These are phyloP conservation scores for Mrakia blollopis DNA, from an alignment of 768 basidiomycete species.

Conservation along the genomic window DNA sequence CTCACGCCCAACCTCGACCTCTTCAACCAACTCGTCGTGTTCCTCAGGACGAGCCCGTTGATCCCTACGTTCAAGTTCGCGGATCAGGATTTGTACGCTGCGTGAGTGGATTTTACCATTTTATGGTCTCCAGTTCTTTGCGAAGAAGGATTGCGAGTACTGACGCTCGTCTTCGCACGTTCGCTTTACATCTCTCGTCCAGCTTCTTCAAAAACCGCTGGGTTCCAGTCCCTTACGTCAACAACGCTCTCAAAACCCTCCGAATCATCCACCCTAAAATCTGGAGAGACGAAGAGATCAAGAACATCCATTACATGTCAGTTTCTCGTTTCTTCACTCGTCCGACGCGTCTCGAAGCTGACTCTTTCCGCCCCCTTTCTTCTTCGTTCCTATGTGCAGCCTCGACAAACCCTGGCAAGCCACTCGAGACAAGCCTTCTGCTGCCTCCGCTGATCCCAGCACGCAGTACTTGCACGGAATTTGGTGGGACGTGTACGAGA, in stretches of 20 bases:
- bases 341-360: background rate
- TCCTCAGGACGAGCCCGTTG: conserved; percentile 54
- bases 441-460: conserved; percentile 53
- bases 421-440: conserved; percentile 48
- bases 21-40: conserved; percentile 54
- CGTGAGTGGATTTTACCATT: conserved; percentile 11
- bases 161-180: background rate
- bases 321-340: background rate
- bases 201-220: conserved; percentile 49
- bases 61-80: conserved; percentile 65
- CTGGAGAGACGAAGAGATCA: conserved; percentile 82
- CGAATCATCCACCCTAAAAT: conserved; percentile 62
- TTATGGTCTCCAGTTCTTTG: background rate
- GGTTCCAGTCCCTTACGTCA: conserved; percentile 75
- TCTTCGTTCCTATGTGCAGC: conserved; percentile 13
- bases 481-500: conserved; percentile 71
- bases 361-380: background rate
- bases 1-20: conserved; percentile 65
- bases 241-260: conserved; percentile 89
- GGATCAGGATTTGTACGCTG: conserved; percentile 85
- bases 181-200: background rate
- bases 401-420: conserved; percentile 77
- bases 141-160: background rate
- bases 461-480: conserved; percentile 55
- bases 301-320: conserved; percentile 78